Evolutionary conservation across 352 stramenopile species (phyloP), one percentile per base, ranked within the genome.

Genomic region (Aphanomyces euteiches): DNA sequence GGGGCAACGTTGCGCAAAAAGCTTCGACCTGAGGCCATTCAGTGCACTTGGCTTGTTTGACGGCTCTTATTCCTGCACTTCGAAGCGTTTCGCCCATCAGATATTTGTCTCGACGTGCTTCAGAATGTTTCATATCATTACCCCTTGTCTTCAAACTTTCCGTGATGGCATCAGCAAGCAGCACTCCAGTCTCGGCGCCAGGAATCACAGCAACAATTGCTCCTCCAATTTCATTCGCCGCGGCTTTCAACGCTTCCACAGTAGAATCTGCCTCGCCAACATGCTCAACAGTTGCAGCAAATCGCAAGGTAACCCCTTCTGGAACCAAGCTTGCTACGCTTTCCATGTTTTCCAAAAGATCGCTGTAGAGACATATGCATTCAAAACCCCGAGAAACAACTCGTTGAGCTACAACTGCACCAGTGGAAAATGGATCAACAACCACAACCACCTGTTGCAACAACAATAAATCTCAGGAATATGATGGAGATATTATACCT

Each of bases 361-460:
- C 83, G 64, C 85, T 95, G 78, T 95, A 95, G 5, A 95, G 83
- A 50, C 87, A 95, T 58, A 93, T 89, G 69, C 87, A 95, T 41
- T 95, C 87, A 75, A 95, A 98, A 40, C 93, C 95, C 56, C 89
- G 83, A 47, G 81, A 80, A 72, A 88, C 87, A 58, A 97, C 89
- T 73, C 95, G 85, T 58, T 98, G 90, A 19, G 92, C 96, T 12
- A 99, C 79, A 50, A 98, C 82, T 37, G 93, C 96, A 59, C 95
- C 96, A 40, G 96, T 98, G 5, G 90, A 98, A 75, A 98, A 99
- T 2, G 96, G 95, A 74, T 98, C 93, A 34, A 99, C 93, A 19
- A 99, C 81, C 36, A 98, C 85, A 1, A 97, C 94, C 12, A 92
- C 81, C 47, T 89, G 87, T 28, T 28, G 28, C 28, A 28, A 28